A percentile compares a stretch with the other conserved stretches of the same genome.
phyloP scores from a whole-genome alignment of 1,284 basidiomycete species.

The Schizophyllum commune region DNA sequence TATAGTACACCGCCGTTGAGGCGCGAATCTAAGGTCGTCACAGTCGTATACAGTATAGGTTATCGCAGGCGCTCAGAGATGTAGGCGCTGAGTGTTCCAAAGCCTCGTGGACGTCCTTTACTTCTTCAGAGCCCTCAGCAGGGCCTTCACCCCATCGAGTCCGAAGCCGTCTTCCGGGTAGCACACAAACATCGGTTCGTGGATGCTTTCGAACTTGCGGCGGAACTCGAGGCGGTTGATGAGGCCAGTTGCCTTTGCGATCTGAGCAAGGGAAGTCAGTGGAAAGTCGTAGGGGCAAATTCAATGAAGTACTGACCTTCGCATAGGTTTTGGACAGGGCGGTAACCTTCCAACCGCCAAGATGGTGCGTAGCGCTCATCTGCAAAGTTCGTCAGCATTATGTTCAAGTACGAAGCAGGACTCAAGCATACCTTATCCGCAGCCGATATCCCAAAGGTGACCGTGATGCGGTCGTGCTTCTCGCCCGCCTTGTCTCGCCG shows the following conservation, averaged over 20 bases:
- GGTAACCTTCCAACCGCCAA: conserved; percentile 34
- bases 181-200: conserved; percentile 36
- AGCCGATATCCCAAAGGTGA: conserved; percentile 38
- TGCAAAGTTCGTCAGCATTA: not conserved
- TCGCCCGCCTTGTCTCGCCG: conserved; percentile 5
- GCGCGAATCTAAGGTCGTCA: no score
- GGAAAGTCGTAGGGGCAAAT: not conserved
- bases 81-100: no score
- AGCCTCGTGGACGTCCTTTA: no score
- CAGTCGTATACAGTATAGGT: no score
- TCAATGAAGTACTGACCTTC: conserved; percentile 9
- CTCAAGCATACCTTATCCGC: conserved; percentile 14
- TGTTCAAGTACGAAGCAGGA: not conserved
- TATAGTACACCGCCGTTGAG: no score
- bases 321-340: conserved; percentile 31
- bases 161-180: conserved; percentile 37
- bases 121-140: conserved; percentile 27
- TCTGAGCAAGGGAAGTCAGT: not conserved
- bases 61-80: no score
- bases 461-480: conserved; percentile 18
- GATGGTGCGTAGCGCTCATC: conserved; percentile 29
- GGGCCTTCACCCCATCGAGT: conserved; percentile 28
- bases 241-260: conserved; percentile 28
- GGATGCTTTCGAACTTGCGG: conserved; percentile 34
- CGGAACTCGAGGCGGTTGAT: conserved; percentile 31